Conservation (phyloP, 768 basidiomycete species). For the Russula sp. region DNA sequence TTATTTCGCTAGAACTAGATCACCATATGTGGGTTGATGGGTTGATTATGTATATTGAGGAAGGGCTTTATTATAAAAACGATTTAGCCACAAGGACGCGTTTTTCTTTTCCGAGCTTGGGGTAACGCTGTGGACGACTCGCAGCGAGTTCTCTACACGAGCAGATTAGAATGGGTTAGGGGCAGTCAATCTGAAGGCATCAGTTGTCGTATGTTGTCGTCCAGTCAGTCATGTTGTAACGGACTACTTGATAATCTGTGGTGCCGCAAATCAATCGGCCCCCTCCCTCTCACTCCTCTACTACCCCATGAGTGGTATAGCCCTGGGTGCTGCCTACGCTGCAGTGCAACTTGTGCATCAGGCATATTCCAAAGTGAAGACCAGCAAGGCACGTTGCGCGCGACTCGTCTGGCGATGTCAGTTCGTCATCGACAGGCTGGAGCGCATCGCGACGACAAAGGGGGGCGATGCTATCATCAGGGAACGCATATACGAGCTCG, state of each 20-base stretch:
- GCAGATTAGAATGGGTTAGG: too few species aligned
- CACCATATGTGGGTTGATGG: neutral
- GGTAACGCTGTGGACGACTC: too few species aligned
- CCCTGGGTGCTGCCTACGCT: constrained; percentile 26
- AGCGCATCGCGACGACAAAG: constrained; percentile 16
- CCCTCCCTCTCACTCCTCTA: neutral
- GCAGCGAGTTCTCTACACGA: too few species aligned
- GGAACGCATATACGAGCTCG: constrained; percentile 25
- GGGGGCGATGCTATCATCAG: constrained; percentile 14
- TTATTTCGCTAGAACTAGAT: neutral
- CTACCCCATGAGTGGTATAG: constrained; percentile 25
- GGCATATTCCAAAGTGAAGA: constrained; percentile 28
- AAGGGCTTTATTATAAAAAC: neutral
- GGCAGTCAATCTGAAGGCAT: too few species aligned
- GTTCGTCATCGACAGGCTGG: constrained; percentile 24
- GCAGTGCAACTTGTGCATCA: constrained; percentile 30
- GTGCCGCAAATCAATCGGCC: neutral
- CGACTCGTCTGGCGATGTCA: constrained; percentile 30
- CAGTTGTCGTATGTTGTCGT: too few species aligned
- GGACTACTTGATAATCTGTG: neutral
- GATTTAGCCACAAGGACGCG: neutral
- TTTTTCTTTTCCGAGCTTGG: too few species aligned
- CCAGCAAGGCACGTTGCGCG: constrained; percentile 28
- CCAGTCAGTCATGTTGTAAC: constrained; percentile 5
- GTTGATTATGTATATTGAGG: neutral